Conservation (phyloP, 257 asterid species). For the Nicotiana undulata region DNA sequence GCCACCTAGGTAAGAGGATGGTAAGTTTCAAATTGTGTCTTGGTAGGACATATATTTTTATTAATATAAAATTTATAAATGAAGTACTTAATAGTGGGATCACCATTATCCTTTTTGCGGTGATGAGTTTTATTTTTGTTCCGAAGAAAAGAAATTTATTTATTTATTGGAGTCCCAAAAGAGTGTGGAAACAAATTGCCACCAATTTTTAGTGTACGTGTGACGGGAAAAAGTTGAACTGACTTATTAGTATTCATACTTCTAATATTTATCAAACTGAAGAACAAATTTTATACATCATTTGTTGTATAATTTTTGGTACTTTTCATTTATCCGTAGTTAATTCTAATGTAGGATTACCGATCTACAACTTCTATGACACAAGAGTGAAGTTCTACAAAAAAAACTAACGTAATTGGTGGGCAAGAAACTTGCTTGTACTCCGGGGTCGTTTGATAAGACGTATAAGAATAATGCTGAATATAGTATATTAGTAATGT, state of each 20-base stretch:
- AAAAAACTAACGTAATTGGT: too few species aligned
- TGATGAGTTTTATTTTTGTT: neutral
- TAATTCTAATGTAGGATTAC: neutral
- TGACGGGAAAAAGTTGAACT: too few species aligned
- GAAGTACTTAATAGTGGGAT: neutral
- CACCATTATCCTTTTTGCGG: neutral
- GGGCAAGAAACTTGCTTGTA: too few species aligned
- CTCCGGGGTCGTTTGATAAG: too few species aligned
- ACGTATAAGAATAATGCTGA: too few species aligned
- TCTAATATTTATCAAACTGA: neutral
- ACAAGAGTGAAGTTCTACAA: too few species aligned
- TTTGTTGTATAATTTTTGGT: neutral
- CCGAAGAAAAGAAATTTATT: neutral
- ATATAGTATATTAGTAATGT: too few species aligned
- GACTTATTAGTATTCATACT: neutral
- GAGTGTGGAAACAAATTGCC: neutral
- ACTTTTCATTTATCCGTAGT: neutral
- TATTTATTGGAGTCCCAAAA: neutral
- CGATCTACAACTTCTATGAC: too few species aligned
- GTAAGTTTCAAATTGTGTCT: neutral
- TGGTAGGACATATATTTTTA: too few species aligned
- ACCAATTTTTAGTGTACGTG: too few species aligned
- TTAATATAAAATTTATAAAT: neutral
- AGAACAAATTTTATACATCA: neutral
- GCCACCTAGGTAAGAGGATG: neutral